Evolutionary conservation across 331 rosid genomes (phyloP).

Genomic region (Arachis monticola): DNA sequence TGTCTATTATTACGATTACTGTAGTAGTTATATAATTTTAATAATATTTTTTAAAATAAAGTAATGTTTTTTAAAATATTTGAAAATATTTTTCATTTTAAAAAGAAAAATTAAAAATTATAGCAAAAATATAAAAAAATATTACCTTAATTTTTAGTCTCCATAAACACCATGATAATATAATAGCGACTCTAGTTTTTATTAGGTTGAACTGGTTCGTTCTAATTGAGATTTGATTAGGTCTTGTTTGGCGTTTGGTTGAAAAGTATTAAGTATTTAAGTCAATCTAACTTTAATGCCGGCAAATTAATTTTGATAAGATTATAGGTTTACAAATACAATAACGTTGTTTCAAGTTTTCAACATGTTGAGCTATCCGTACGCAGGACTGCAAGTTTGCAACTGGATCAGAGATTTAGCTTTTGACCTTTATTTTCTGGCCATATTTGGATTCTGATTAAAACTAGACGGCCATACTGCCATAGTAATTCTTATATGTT

Average conservation of each 20-base stretch:
- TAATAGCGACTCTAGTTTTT: neutral
- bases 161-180: no score
- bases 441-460: neutral
- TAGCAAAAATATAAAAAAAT: no score
- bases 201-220: conserved; percentile 20
- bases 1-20: no score
- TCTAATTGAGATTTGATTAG: conserved; percentile 15
- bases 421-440: neutral
- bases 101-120: no score
- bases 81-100: no score
- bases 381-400: neutral
- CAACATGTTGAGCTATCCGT: neutral
- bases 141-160: no score
- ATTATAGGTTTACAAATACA: neutral
- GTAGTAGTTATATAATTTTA: no score
- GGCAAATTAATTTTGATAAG: neutral
- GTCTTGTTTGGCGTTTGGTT: conserved; percentile 42
- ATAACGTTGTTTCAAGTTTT: neutral
- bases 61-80: no score
- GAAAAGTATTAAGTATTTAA: conserved; percentile 32
- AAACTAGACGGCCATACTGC: neutral
- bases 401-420: neutral
- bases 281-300: conserved; percentile 11
- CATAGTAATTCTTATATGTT: neutral
- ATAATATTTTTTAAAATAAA: no score